A percentile compares a stretch with the other conserved stretches of the same genome.
phyloP scores from a whole-genome alignment of 1,284 basidiomycete species.

The Trichosporon faecale region DNA sequence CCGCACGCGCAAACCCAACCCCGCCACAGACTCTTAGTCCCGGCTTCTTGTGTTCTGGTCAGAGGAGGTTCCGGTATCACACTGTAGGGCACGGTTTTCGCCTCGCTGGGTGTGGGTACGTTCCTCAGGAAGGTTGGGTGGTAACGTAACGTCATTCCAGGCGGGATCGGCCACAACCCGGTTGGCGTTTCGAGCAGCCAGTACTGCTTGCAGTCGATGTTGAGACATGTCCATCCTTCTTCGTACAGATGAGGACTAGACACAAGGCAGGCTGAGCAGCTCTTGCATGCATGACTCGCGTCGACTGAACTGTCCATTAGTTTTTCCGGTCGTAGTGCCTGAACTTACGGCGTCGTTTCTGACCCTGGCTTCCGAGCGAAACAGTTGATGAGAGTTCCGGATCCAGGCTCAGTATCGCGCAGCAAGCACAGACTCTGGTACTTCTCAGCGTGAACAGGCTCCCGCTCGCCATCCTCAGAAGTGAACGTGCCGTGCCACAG shows the following conservation, averaged over 20 bases:
- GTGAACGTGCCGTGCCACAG: neutral
- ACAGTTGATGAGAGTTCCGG: neutral
- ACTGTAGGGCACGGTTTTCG: conserved; percentile 26
- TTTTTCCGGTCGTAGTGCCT: neutral
- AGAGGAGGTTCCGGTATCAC: conserved; percentile 32
- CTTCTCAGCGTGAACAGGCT: neutral
- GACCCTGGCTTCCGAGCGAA: neutral
- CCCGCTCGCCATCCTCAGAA: neutral
- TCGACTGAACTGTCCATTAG: neutral
- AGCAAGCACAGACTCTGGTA: neutral
- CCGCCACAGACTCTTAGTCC: conserved; percentile 25
- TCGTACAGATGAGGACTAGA: conserved; percentile 30
- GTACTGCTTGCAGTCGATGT: conserved; percentile 32
- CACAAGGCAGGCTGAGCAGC: conserved; percentile 25
- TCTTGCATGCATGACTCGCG: neutral
- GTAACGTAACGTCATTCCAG: conserved; percentile 33
- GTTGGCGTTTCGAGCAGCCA: conserved; percentile 35
- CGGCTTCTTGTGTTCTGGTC: conserved; percentile 7
- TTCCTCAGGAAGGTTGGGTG: conserved; percentile 26
- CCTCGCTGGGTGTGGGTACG: conserved; percentile 16
- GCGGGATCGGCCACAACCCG: conserved; percentile 35
- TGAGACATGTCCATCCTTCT: conserved; percentile 42
- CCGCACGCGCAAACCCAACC: conserved; percentile 48
- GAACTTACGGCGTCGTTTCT: neutral
- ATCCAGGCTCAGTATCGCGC: neutral